Percentiles rank a stretch among this genome's conserved stretches.
Evolutionary conservation across 2,329 filamentous ascomycete species (phyloP).

Genomic region (Madurella mycetomatis): DNA sequence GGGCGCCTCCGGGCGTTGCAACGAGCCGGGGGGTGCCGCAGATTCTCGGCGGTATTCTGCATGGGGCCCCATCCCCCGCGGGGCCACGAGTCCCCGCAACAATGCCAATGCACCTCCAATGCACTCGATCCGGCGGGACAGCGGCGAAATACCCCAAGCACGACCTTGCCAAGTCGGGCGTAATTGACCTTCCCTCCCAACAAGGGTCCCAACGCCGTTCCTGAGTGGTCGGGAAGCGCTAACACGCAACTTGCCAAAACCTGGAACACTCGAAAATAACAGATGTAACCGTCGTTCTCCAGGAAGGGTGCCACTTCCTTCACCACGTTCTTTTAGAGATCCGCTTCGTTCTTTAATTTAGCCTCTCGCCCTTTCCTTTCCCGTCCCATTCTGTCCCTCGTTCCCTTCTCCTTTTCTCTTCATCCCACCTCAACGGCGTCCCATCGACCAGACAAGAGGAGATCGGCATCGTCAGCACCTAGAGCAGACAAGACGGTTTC

Average conservation of each 20-base stretch:
- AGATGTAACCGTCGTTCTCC: background rate
- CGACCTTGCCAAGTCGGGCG: slow-evolving; percentile 24
- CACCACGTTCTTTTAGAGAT: background rate
- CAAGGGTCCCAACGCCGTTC: slow-evolving; percentile 3
- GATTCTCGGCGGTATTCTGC: slow-evolving; percentile 28
- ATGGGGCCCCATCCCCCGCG: slow-evolving; percentile 15
- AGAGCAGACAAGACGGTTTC: background rate
- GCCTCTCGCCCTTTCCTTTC: background rate
- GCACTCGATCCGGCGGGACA: slow-evolving; percentile 26
- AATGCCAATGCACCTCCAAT: slow-evolving; percentile 6
- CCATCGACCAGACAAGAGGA: background rate
- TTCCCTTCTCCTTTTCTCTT: background rate
- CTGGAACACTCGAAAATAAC: background rate
- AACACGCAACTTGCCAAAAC: background rate
- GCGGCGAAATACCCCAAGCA: slow-evolving; percentile 28
- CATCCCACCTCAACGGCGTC: background rate
- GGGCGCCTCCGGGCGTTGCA: slow-evolving; percentile 8
- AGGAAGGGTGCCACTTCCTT: background rate
- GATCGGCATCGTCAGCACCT: slow-evolving; percentile 2
- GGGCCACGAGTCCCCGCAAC: slow-evolving; percentile 15
- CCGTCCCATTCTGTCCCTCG: background rate
- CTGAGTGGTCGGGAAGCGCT: slow-evolving; percentile 16
- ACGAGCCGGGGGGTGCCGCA: slow-evolving; percentile 14
- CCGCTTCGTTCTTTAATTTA: background rate
- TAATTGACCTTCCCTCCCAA: slow-evolving; percentile 15